Evolutionary conservation across 345 rosid species (phyloP).

Genomic region (Aegle marmelos): DNA sequence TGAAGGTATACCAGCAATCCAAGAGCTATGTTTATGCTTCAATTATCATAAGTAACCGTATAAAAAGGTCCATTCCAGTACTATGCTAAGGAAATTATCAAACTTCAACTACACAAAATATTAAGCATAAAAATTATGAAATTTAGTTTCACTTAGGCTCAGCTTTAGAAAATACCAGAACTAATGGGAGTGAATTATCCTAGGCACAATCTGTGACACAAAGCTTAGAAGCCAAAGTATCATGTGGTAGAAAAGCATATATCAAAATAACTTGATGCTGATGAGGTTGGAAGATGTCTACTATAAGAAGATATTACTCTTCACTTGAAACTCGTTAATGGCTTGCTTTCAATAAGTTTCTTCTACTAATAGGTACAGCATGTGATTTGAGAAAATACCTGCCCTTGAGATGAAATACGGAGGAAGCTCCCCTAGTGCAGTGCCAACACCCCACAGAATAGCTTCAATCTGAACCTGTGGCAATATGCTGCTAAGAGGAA

Average conservation of each 20-base stretch:
- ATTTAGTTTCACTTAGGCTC: neutral
- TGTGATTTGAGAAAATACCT: slow-evolving; percentile 36
- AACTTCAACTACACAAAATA: neutral
- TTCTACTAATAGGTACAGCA: neutral
- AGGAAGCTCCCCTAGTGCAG: slow-evolving; percentile 99
- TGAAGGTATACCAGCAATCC: neutral
- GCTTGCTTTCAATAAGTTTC: neutral
- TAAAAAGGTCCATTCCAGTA: neutral
- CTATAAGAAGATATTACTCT: neutral
- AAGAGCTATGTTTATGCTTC: neutral
- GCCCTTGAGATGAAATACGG: slow-evolving; percentile 99
- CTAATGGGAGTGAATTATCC: neutral
- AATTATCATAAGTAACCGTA: neutral
- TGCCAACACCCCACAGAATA: slow-evolving; percentile 92
- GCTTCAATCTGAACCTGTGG: slow-evolving; percentile 95
- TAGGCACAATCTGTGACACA: neutral
- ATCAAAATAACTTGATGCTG: neutral
- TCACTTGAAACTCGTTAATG: neutral
- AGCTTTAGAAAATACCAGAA: neutral
- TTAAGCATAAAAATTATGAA: neutral
- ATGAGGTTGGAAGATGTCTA: neutral
- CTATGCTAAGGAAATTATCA: neutral
- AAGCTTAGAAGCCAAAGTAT: neutral
- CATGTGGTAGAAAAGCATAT: neutral
- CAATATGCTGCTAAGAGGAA: slow-evolving; percentile 84